These are phyloP conservation scores for Saxophila tyrrhenica DNA, from an alignment of 495 filamentous ascomycete genomes.

Conservation along the genomic window DNA sequence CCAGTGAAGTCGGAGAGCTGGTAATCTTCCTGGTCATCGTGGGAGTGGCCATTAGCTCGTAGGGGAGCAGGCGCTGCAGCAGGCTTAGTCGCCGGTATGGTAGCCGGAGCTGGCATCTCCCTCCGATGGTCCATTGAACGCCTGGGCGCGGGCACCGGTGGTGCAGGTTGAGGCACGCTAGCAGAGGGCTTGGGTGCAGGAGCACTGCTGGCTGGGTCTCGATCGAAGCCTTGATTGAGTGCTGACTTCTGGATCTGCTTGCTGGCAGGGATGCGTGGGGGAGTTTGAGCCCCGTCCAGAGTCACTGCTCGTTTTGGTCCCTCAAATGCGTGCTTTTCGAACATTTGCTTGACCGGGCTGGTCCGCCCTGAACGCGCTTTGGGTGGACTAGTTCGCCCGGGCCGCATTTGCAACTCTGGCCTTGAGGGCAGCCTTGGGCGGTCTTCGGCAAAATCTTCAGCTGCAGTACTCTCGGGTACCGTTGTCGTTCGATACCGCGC, in stretches of 20 bases:
- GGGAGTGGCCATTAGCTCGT: constrained; percentile 7
- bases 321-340: neutral
- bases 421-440: constrained; percentile 18
- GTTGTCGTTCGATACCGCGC: constrained; percentile 6
- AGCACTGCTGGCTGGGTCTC: too few relatives aligned
- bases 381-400: constrained; percentile 10
- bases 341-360: constrained; percentile 14
- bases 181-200: neutral
- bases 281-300: constrained; percentile 1
- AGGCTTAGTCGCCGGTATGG: neutral
- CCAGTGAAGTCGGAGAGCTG: neutral
- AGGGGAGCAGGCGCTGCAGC: neutral
- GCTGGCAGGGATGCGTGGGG: constrained; percentile 12
- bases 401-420: constrained; percentile 14
- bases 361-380: constrained; percentile 16
- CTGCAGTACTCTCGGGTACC: neutral
- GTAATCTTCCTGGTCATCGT: constrained; percentile 10
- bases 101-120: neutral
- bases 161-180: constrained; percentile 1
- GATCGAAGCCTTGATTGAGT: constrained; percentile 11
- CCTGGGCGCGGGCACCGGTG: constrained; percentile 13
- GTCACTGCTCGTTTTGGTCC: constrained; percentile 8
- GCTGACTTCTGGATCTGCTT: constrained; percentile 7
- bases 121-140: neutral
- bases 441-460: constrained; percentile 13